Evolutionary conservation across 1,284 basidiomycete species (phyloP).

Genomic region (Cutaneotrichosporon cyanovorans): DNA sequence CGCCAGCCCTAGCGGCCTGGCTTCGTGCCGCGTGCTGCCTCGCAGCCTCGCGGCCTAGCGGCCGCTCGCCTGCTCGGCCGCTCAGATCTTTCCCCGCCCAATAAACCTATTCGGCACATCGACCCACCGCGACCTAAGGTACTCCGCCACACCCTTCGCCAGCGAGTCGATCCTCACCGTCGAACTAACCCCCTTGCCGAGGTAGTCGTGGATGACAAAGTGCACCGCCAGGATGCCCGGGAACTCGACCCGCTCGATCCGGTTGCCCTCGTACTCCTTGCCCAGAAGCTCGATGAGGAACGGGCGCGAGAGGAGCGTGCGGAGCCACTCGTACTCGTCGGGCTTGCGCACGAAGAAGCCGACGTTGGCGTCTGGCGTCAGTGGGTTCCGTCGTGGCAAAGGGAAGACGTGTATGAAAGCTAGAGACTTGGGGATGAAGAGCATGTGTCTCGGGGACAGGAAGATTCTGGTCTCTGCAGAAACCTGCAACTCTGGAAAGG

Average conservation of each 20-base stretch:
- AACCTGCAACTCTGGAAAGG: too few relatives aligned
- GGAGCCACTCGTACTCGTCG: conserved; percentile 23
- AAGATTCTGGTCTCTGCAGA: too few relatives aligned
- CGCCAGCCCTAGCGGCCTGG: too few relatives aligned
- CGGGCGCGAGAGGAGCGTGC: conserved; percentile 14
- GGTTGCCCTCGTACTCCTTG: conserved; percentile 18
- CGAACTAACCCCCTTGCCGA: conserved; percentile 19
- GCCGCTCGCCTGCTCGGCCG: too few relatives aligned
- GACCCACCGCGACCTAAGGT: conserved; percentile 8
- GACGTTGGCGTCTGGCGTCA: conserved; percentile 18
- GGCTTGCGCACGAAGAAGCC: conserved; percentile 22
- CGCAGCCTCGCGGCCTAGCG: too few relatives aligned
- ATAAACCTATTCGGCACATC: conserved; percentile 12
- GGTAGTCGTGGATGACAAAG: conserved; percentile 35
- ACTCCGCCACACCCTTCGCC: conserved; percentile 18
- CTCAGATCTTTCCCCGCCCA: conserved; percentile 10
- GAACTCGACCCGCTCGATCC: conserved; percentile 28
- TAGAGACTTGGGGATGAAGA: too few relatives aligned
- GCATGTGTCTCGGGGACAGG: too few relatives aligned
- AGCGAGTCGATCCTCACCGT: conserved; percentile 13
- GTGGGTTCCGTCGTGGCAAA: too few relatives aligned
- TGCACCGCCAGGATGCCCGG: conserved; percentile 29
- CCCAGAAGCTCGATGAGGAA: conserved; percentile 16
- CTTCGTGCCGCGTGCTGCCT: too few relatives aligned
- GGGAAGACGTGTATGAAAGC: too few relatives aligned